Evolutionary conservation across 805 yeast genomes (phyloP).

Genomic region (Schwanniomyces polymorphus): DNA sequence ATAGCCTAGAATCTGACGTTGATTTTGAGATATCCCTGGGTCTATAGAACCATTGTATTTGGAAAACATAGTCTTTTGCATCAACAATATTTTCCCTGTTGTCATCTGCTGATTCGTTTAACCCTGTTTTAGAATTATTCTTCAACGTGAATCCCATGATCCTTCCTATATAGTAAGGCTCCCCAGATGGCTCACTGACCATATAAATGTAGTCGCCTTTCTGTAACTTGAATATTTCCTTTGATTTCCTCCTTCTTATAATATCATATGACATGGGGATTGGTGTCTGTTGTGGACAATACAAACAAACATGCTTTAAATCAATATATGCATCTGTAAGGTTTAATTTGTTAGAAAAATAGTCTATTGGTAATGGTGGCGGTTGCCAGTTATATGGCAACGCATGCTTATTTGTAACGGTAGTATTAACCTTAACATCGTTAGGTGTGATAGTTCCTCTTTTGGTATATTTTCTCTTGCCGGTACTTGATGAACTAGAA

Average conservation of each 20-base stretch:
- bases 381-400: conserved; percentile 57
- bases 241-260: conserved; percentile 7
- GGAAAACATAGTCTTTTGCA: conserved; percentile 57
- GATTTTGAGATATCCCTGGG: conserved; percentile 78
- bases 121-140: conserved; percentile 3
- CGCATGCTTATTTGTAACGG: not conserved
- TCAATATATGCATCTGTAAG: conserved; percentile 44
- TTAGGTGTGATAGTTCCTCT: conserved; percentile 1
- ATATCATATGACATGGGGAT: conserved; percentile 8
- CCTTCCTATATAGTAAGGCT: conserved; percentile 87
- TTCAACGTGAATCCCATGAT: conserved; percentile 63
- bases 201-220: conserved; percentile 75
- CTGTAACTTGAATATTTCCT: conserved; percentile 31
- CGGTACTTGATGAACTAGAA: not conserved
- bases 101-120: not conserved
- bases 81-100: conserved; percentile 3
- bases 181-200: conserved; percentile 91
- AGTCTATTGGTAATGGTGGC: conserved; percentile 29
- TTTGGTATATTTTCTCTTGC: conserved; percentile 4
- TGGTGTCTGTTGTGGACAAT: conserved; percentile 33
- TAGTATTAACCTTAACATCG: conserved; percentile 1
- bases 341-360: conserved; percentile 44
- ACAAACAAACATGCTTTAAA: conserved; percentile 31
- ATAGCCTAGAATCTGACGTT: conserved; percentile 66
- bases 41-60: conserved; percentile 89